These are phyloP conservation scores for Phanerodontia chrysosporium DNA, from an alignment of 768 basidiomycete species.

Conservation along the genomic window DNA sequence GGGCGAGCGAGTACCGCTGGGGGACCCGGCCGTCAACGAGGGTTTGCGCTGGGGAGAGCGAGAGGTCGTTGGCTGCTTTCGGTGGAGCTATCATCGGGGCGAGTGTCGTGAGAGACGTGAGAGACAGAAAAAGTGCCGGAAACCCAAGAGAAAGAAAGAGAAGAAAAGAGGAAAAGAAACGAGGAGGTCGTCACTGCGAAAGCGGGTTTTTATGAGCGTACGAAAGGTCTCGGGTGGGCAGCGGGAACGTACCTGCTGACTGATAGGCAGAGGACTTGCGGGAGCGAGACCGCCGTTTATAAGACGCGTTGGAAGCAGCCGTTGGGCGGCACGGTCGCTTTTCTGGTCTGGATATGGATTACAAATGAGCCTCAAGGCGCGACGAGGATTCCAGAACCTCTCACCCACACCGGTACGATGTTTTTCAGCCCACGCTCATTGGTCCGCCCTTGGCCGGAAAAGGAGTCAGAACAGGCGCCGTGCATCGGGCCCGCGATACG, in stretches of 20 bases:
- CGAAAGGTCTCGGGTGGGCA: not conserved
- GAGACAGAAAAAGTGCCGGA: not conserved
- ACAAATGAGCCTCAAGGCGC: conserved; percentile 2
- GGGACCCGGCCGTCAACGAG: conserved; percentile 25
- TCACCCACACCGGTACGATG: not conserved
- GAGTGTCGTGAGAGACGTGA: not conserved
- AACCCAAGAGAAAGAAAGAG: not conserved
- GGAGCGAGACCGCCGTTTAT: not conserved
- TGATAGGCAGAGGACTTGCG: not conserved
- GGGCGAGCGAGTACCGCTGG: conserved; percentile 22
- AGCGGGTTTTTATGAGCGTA: not conserved
- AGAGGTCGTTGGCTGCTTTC: not conserved
- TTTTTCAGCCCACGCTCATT: not conserved
- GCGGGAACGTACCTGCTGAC: not conserved
- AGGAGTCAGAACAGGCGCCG: not conserved
- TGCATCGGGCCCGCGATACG: not conserved
- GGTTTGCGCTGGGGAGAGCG: conserved; percentile 25
- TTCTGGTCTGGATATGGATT: not conserved
- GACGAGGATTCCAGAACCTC: not conserved
- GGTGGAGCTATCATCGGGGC: conserved; percentile 7
- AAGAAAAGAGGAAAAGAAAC: not conserved
- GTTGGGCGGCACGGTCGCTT: too few relatives aligned
- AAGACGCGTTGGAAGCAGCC: not conserved
- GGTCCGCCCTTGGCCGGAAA: not conserved
- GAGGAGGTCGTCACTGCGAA: not conserved